Percentiles rank a stretch among this genome's conserved stretches.
Evolutionary conservation across 352 stramenopile species (phyloP).

Genomic region (Plasmopara halstedii): DNA sequence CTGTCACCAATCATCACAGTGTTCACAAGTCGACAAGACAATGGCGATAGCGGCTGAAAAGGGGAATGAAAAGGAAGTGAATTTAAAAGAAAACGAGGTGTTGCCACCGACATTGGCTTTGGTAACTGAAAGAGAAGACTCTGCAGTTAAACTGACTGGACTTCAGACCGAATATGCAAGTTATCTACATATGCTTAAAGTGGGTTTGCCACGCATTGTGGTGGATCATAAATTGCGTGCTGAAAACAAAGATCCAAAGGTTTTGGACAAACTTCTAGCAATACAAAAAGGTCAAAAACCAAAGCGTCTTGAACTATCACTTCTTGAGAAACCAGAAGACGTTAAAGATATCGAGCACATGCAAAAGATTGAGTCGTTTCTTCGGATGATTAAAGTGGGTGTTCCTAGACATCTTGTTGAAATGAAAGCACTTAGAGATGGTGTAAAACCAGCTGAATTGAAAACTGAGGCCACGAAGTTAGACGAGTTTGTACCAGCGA

Average conservation of each 20-base stretch:
- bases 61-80: neutral
- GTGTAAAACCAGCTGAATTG: conserved; percentile 38
- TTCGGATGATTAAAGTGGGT: conserved; percentile 64
- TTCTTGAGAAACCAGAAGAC: conserved; percentile 28
- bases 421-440: conserved; percentile 49
- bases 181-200: conserved; percentile 80
- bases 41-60: conserved; percentile 2
- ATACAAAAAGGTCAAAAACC: conserved; percentile 25
- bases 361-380: conserved; percentile 48
- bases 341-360: conserved; percentile 27
- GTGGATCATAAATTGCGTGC: conserved; percentile 69
- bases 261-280: conserved; percentile 47
- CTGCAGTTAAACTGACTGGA: conserved; percentile 7
- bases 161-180: conserved; percentile 24
- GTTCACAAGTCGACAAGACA: too few species aligned
- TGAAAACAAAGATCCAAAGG: conserved; percentile 43
- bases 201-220: conserved; percentile 51
- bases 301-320: too few species aligned
- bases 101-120: conserved; percentile 1
- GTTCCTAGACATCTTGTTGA: conserved; percentile 51
- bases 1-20: conserved; percentile 16
- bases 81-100: conserved; percentile 12
- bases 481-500: conserved; percentile 1
- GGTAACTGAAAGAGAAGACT: conserved; percentile 5
- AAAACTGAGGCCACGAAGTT: conserved; percentile 26